A percentile compares a stretch with the other conserved stretches of the same genome.
These are phyloP conservation scores for Candida maris DNA, from an alignment of 805 yeast genomes.

Conservation along the genomic window DNA sequence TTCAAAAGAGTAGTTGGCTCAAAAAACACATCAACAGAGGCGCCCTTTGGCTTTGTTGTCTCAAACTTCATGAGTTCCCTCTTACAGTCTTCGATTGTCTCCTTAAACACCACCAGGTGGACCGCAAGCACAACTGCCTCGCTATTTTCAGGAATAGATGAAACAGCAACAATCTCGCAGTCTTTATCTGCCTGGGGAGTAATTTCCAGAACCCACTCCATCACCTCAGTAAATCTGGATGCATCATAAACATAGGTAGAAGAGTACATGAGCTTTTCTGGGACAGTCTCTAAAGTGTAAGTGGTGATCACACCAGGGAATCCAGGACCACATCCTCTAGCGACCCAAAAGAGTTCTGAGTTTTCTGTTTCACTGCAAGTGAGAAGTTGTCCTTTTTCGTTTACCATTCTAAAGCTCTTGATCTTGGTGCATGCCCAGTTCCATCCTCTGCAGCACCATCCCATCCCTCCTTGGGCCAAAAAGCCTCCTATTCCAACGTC, in stretches of 20 bases:
- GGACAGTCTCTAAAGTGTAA: conserved; percentile 9
- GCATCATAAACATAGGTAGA: conserved; percentile 7
- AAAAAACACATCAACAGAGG: conserved; percentile 5
- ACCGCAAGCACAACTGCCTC: conserved; percentile 4
- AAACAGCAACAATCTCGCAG: conserved; percentile 9
- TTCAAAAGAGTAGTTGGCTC: conserved; percentile 4
- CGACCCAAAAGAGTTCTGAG: conserved; percentile 10
- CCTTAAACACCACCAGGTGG: conserved; percentile 9
- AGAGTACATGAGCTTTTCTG: conserved; percentile 8
- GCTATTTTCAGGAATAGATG: conserved; percentile 6
- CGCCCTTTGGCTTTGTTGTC: conserved; percentile 5
- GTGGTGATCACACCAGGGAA: conserved; percentile 10
- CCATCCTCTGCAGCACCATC: conserved; percentile 13
- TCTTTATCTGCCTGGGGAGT: conserved; percentile 7
- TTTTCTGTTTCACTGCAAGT: conserved; percentile 9
- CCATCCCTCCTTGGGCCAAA: conserved; percentile 12
- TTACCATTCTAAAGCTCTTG: conserved; percentile 8
- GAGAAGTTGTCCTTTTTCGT: conserved; percentile 5
- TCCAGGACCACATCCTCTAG: conserved; percentile 12
- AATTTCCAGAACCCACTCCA: conserved; percentile 7
- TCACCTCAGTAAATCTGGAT: conserved; percentile 3
- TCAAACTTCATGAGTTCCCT: conserved; percentile 7
- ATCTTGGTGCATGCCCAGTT: conserved; percentile 11
- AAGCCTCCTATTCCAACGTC: conserved; percentile 12
- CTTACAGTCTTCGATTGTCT: conserved; percentile 3